Percentiles rank a stretch among this genome's conserved stretches.
Conservation (phyloP, 106 monocot genomes). For the Acanthochlamys bracteata region DNA sequence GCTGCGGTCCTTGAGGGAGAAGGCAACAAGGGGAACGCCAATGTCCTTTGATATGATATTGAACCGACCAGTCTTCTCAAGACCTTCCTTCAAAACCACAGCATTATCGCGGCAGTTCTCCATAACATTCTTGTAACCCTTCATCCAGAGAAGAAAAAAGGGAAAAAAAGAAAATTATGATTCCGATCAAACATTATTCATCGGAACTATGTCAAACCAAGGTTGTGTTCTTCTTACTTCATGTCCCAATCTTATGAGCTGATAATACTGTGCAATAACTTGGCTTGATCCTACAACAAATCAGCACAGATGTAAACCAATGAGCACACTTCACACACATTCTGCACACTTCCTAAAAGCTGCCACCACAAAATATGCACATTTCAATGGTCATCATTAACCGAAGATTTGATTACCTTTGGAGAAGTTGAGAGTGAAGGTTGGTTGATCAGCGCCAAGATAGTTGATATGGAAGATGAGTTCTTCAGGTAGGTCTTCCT, state of each 20-base stretch:
- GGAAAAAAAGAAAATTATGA: not conserved
- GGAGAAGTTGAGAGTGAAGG: conserved; percentile 97
- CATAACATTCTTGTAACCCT: conserved; percentile 91
- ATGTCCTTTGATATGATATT: conserved; percentile 72
- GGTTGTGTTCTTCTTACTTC: conserved; percentile 24
- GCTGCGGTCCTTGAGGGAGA: conserved; percentile 71
- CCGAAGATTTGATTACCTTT: conserved; percentile 37
- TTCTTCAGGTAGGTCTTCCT: conserved; percentile 85
- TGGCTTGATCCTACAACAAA: conserved; percentile 63
- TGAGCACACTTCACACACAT: no score
- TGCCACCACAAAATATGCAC: no score
- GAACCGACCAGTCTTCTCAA: conserved; percentile 67
- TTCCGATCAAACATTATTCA: not conserved
- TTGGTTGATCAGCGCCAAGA: conserved; percentile 86
- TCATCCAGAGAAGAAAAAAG: not conserved
- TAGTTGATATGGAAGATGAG: conserved; percentile 95
- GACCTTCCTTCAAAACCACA: conserved; percentile 52
- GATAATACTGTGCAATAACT: conserved; percentile 93
- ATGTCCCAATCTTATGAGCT: conserved; percentile 79
- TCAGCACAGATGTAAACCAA: no score
- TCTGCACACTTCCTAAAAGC: no score
- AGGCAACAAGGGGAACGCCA: conserved; percentile 87
- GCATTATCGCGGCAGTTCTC: conserved; percentile 87
- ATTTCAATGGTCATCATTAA: not conserved
- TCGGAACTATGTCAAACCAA: no score